Evolutionary conservation across 805 yeast genomes (phyloP), one percentile per base, ranked within the genome.

Genomic region (Cyberlindnera xylosilytica): DNA sequence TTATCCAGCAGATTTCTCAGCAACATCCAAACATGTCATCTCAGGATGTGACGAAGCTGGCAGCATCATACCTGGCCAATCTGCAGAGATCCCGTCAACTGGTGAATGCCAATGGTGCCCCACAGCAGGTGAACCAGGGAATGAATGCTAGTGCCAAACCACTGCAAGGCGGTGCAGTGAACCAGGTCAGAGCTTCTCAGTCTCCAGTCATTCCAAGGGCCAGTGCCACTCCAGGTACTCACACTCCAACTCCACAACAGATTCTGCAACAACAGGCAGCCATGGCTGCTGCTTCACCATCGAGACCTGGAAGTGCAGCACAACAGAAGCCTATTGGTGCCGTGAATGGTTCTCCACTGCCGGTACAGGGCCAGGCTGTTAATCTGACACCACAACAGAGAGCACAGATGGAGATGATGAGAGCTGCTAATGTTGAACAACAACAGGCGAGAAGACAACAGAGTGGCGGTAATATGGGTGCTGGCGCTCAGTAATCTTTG

Each of bases 31-130:
- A 70, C 24, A 63, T 79, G 56, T 68, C 78, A 10, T 79, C 79
- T 46, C 82, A 77, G 43, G 83, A 81, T 52, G 85, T 81, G 1
- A 78, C 83, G 3, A 74, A 77, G 44, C 66, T 81, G 43, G 87
- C 87, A 3, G 83, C 83, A 3, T 71, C 79, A 13, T 79, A 80
- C 52, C 59, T 81, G 47, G 80, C 85, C 1, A 75, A 71, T 46
- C 61, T 76, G 27, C 83, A 78, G 56, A 54, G 52, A 52, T 74
- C 68, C 36, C 61, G 68, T 23, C 58, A 38, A 44, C 55, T 44
- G 51, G 58, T 51, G 8, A 46, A 47, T 4, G 55, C 59, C 34
- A 41, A 45, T 41, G 40, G 47, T 10, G 38, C 23, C 20, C 26
- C 34, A 8, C 20, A 23, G 10, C 16, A 33, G 15, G 18, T 20